Percentiles rank a stretch among this genome's conserved stretches.
phyloP scores from a whole-genome alignment of 352 stramenopile genomes.

The Globisporangium camurandrum region DNA sequence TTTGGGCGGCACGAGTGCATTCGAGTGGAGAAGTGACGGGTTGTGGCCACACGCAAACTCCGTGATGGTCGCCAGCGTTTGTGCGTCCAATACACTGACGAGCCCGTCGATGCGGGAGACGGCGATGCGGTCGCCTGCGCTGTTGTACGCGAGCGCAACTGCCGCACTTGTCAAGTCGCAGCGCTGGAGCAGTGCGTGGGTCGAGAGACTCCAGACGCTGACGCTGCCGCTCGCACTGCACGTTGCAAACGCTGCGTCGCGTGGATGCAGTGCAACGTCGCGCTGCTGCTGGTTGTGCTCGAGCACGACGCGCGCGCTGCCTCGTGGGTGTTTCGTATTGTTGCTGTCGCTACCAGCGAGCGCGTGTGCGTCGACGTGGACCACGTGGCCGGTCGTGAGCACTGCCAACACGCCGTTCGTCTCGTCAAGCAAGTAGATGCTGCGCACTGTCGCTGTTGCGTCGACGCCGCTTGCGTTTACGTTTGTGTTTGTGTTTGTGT shows the following conservation, averaged over 20 bases:
- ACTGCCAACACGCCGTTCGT: conserved; percentile 17
- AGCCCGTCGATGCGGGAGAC: conserved; percentile 31
- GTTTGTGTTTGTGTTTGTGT: no score
- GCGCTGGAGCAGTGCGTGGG: conserved; percentile 18
- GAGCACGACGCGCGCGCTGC: conserved; percentile 13
- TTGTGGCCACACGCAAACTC: conserved; percentile 17
- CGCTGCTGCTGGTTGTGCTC: conserved; percentile 19
- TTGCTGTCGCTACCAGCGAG: conserved; percentile 1
- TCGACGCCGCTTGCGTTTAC: no score
- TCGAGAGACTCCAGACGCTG: conserved; percentile 33
- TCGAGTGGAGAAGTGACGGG: background rate
- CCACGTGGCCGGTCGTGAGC: conserved; percentile 10
- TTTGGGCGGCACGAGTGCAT: conserved; percentile 18
- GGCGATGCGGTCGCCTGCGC: conserved; percentile 23
- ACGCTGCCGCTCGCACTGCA: conserved; percentile 29
- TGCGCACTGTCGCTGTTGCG: conserved; percentile 1
- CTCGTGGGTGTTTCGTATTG: background rate
- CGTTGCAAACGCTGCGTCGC: conserved; percentile 28
- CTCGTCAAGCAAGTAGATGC: conserved; percentile 16
- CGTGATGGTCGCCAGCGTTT: conserved; percentile 12
- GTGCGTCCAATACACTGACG: conserved; percentile 32
- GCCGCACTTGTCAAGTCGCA: conserved; percentile 8
- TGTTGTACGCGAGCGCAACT: conserved; percentile 36
- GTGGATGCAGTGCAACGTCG: conserved; percentile 30
- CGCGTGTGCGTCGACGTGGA: conserved; percentile 12